Percentiles rank a stretch among this genome's conserved stretches.
These are phyloP conservation scores for Hymenoscyphus repandus DNA, from an alignment of 2,329 filamentous ascomycete genomes.

Conservation along the genomic window DNA sequence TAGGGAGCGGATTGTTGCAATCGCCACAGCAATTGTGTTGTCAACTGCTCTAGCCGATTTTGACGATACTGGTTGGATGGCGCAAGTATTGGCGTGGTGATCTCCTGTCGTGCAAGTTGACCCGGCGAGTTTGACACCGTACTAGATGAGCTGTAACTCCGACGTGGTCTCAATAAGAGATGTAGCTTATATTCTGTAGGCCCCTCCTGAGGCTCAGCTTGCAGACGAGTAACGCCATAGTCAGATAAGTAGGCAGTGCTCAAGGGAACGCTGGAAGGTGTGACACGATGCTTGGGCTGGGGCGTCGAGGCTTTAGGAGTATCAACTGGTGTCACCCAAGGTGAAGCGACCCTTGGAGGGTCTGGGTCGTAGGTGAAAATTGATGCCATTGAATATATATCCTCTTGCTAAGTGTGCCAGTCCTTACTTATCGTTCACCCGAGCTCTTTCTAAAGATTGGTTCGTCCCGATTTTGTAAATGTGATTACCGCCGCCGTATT, in stretches of 20 bases:
- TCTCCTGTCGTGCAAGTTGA: conserved; percentile 19
- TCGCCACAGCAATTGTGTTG: conserved; percentile 91
- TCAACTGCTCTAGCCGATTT: conserved; percentile 81
- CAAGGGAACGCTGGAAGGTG: conserved; percentile 22
- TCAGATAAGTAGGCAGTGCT: conserved; percentile 47
- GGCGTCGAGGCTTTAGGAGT: conserved; percentile 26
- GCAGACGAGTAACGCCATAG: conserved; percentile 68
- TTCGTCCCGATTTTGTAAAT: background rate
- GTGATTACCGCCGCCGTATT: conserved; percentile 15
- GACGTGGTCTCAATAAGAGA: conserved; percentile 72
- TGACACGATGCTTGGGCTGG: conserved; percentile 13
- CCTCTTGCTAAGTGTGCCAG: too few relatives aligned
- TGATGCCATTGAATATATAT: conserved; percentile 63
- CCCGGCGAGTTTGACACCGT: conserved; percentile 48
- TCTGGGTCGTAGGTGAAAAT: conserved; percentile 94
- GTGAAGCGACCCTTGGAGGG: conserved; percentile 81
- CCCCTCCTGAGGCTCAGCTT: conserved; percentile 88
- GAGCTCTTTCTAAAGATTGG: too few relatives aligned
- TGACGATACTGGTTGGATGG: conserved; percentile 63
- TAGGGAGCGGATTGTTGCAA: conserved; percentile 92
- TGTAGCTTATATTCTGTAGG: conserved; percentile 97
- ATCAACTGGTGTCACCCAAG: conserved; percentile 65
- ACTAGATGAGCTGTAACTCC: conserved; percentile 67
- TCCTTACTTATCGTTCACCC: too few relatives aligned
- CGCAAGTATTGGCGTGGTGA: conserved; percentile 16